Conservation (phyloP, 805 yeast species). For the Monosporozyma aerobia region DNA sequence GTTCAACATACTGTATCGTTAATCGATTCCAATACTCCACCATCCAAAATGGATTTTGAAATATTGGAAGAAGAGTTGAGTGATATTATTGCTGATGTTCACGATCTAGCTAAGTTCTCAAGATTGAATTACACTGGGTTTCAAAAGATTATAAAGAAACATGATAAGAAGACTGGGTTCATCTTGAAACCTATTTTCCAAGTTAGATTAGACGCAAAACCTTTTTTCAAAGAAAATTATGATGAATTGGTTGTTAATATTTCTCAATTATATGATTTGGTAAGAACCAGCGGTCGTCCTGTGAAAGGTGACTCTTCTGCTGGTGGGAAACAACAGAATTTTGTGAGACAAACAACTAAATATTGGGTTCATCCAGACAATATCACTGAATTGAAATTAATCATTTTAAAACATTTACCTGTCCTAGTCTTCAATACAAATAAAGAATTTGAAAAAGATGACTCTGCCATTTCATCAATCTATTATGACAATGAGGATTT, state of each 20-base stretch:
- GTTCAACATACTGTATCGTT: conserved; percentile 59
- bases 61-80: conserved; percentile 66
- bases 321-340: conserved; percentile 97
- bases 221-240: conserved; percentile 91
- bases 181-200: conserved; percentile 86
- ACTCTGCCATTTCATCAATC: conserved; percentile 92
- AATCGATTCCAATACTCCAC: conserved; percentile 40
- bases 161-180: conserved; percentile 80
- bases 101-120: conserved; percentile 89
- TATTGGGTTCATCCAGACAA: conserved; percentile 99
- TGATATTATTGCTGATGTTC: conserved; percentile 93
- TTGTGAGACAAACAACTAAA: conserved; percentile 96
- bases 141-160: conserved; percentile 93
- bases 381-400: conserved; percentile 89
- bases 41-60: conserved; percentile 60
- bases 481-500: conserved; percentile 85
- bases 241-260: conserved; percentile 83
- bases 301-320: conserved; percentile 91
- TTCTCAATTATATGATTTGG: conserved; percentile 82
- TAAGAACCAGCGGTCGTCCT: conserved; percentile 93
- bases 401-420: conserved; percentile 88
- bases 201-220: conserved; percentile 84
- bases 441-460: conserved; percentile 91
- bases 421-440: conserved; percentile 92
- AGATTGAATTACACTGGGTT: conserved; percentile 93